Evolutionary conservation across 139 green algal genomes (phyloP), one percentile per base, ranked within the genome.

Genomic region (Chlorella sp.): DNA sequence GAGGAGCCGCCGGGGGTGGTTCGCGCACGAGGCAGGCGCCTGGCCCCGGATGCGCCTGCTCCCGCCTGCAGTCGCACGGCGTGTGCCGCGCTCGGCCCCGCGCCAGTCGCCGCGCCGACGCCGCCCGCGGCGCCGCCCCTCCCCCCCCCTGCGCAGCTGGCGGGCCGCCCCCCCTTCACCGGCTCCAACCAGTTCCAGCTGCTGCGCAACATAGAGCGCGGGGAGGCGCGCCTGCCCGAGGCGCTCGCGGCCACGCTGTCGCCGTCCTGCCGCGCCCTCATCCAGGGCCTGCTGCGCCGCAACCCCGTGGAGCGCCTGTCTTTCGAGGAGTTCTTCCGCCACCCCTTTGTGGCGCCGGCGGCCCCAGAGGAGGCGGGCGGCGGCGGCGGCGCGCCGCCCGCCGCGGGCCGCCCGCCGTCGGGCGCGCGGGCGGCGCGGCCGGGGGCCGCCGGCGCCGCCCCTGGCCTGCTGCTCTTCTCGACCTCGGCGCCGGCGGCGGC

Each of bases 241-340:
- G 51, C 76, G 4, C 31, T 98, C 19, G 83, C 88, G 0, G 50
- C 77, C 7, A 40, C 35, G 12, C 76, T 97, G 43, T 92, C 84
- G 9, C 51, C 65, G 7, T 41, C 79, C 41, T 93, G 89, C 71
- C 69, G 82, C 31, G 55, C 83, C 53, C 83, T 99, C 50, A 68
- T 97, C 40, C 71, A 86, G 17, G 73, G 74, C 43, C 85, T 99
- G 77, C 88, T 99, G 70, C 81, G 87, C 14, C 89, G 91, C 74
- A 94, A 97, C 83, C 92, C 94, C 6, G 82, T 93, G 42, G 88
- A 98, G 84, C 91, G 95, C 43, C 87, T 98, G 50, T 87, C 83
- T 3, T 98, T 98, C 79, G 94, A 99, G 58, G 93, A 95, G 79
- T 94, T 98, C 58, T 98, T 98, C 77, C 35, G 65, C 17, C 93